Evolutionary conservation across 768 basidiomycete genomes (phyloP).

Genomic region (Mycena chlorophos): DNA sequence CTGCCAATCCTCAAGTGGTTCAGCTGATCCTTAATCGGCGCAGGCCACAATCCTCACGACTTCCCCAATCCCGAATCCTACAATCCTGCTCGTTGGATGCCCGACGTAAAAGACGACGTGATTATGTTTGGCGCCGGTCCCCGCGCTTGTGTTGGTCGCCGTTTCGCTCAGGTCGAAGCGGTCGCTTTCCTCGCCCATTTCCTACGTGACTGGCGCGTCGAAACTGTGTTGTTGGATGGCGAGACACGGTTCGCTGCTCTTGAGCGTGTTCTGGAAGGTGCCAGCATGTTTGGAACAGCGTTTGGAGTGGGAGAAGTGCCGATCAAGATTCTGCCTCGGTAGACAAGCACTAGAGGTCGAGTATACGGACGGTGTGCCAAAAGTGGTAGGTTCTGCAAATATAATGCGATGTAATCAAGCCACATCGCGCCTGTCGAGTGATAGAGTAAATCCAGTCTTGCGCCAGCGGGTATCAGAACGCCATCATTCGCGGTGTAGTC

Average conservation of each 20-base stretch:
- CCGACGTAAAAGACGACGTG: constrained; percentile 6
- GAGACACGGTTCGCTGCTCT: neutral
- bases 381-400: too few relatives aligned
- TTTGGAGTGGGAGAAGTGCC: neutral
- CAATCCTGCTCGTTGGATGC: constrained; percentile 25
- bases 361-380: too few relatives aligned
- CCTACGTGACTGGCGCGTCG: constrained; percentile 38
- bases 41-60: constrained; percentile 21
- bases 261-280: neutral
- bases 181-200: constrained; percentile 37
- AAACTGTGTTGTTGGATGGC: constrained; percentile 19
- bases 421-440: too few relatives aligned
- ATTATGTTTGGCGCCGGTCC: constrained; percentile 30
- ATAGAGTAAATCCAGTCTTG: too few relatives aligned
- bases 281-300: neutral
- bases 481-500: neutral
- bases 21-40: neutral
- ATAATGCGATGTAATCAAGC: too few relatives aligned
- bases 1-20: neutral
- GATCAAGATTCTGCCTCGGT: neutral
- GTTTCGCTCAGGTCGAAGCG: constrained; percentile 37
- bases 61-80: constrained; percentile 23
- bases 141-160: constrained; percentile 37
- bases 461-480: neutral
- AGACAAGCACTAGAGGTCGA: neutral